Base-by-base conservation (phyloP, 164 flowering plant species). In the Vitis labrusca region DNA sequence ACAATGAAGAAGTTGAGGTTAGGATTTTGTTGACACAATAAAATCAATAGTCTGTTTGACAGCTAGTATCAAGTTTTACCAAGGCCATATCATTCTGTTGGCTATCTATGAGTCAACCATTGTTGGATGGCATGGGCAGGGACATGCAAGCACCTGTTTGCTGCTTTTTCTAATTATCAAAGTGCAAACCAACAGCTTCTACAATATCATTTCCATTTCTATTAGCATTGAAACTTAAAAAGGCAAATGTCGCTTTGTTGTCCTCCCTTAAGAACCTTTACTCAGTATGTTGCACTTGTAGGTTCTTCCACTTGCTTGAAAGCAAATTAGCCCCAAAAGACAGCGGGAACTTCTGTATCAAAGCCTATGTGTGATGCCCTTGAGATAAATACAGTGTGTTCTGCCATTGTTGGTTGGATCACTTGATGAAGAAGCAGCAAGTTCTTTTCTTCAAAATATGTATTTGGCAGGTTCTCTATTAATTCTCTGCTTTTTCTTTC, bases 261-360 rank as follows among this genome's bases (percentile, higher is more conserved):
- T 37, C 7, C 27, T 23, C 27, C 27, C 27, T 23, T 23, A 23
- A 23, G 27, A 23, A 23, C 2, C 27, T 23, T 23, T 23, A 23
- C 27, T 23, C 2, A 23, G 2, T 23, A 1, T 23, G 2, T 23
- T 23, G 27, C 27, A 23, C 27, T 23, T 1, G 61, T 62, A 92
- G 97, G 97, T 94, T 72, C 93, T 94, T 80, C 97, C 97, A 71
- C 95, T 91, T 80, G 97, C 94, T 10, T 78, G 94, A 54, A 80
- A 88, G 77, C 91, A 85, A 70, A 92, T 92, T 73, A 85, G 84
- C 59, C 74, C 71, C 48, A 71, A 82, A 71, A 85, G 80, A 64
- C 99, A 94, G 79, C 85, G 91, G 4, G 91, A 88, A 63, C 91
- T 94, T 82, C 78, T 91, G 55, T 92, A 91, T 71, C 83, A 87